Base-by-base conservation (phyloP, 768 basidiomycete genomes). In the Collybia sp. region DNA sequence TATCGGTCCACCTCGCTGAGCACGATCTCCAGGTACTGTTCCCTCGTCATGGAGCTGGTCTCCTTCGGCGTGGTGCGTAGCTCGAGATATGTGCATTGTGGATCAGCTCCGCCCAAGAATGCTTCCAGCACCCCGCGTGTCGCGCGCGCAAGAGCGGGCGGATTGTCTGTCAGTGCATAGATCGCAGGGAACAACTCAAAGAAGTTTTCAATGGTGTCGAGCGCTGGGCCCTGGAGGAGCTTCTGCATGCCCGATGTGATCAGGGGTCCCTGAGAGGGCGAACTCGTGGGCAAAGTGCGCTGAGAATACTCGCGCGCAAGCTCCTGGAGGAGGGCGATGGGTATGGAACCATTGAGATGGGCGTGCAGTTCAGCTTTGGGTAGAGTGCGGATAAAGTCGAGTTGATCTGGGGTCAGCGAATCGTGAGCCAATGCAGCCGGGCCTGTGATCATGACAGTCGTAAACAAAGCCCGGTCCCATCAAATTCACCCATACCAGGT, bases 361-460 rank as follows among this genome's bases (percentile, higher is more conserved):
- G 89, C 90, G 50, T 92, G 90, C 0, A 93, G 74, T 58, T 93
- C 90, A 1, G 89, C 88, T 62, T 93, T 93, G 9, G 85, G 85
- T 0, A 91, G 71, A 1, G 50, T 46, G 40, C 76, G 68, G 36
- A 93, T 67, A 61, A 91, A 92, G 5, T 59, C 31, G 17, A 82
- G 42, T 52, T 90, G 81, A 5, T 63, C 50, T 0, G 66, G 51
- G 9, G 67, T 66, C 17, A 91, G 72, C 1, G 80, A 75, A 1
- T 55, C 58, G 11, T 89, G 63, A 0, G 89, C 89, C 0, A 48
- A 54, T 0, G 73, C 70, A 1, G 80, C 72, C 2, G 69, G 69
- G 6, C 73, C 75, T 40, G 70, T 59, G 34, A 76, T 60, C 25
- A 45, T 37, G 46, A 51, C 53, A 15, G 42, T 42, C 36, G 34